Evolutionary conservation across 208 protist genomes (phyloP), one percentile per base, ranked within the genome.

Genomic region (Leptomonas pyrrhocoris): DNA sequence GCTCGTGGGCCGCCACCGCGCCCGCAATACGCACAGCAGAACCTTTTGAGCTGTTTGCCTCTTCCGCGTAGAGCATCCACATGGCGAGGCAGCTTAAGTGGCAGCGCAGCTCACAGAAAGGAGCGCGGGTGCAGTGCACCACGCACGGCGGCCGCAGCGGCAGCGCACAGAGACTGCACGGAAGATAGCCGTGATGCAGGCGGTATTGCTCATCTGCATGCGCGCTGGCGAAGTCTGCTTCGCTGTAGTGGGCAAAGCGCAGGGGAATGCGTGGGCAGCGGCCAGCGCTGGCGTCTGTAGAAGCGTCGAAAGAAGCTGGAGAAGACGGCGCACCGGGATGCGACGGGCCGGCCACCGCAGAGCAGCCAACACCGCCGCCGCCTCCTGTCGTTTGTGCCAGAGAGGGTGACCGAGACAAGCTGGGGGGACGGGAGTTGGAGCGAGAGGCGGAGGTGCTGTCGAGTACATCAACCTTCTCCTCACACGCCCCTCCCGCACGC

Each of bases 11-110:
- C 43, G 38, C 28, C 54, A 4, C 11, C 27, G 45, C 28, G 18
- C 9, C 16, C 34, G 28, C n/a, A 34, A 23, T 15, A 36, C 5
- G 27, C 16, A 8, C 46, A 8, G 34, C 40, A 23, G 11, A 40
- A 2, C 15, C 49, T 30, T 18, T 23, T 40, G 12, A 12, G 16
- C 60, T 30, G 23, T 15, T 19, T 46, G 27, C 30, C n/a, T 64
- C 48, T 49, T 66, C 64, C 28, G 40, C 38, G 68, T 86, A 72
- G 15, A 76, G 79, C 68, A 88, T 79, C 86, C 88, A 96, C 83
- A 96, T 83, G 27, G 84, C 85, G 15, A 94, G 73, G 65, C 91
- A 96, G 16, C 69, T 54, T 23, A 94, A 51, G 73, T 96, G 91
- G 12, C 74, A 59, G 19, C 77, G 74, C 15, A 96, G 60, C 11